Percentiles rank a stretch among this genome's conserved stretches.
phyloP scores from a whole-genome alignment of 2,329 filamentous ascomycete genomes.

The Fusarium nisikadoi region DNA sequence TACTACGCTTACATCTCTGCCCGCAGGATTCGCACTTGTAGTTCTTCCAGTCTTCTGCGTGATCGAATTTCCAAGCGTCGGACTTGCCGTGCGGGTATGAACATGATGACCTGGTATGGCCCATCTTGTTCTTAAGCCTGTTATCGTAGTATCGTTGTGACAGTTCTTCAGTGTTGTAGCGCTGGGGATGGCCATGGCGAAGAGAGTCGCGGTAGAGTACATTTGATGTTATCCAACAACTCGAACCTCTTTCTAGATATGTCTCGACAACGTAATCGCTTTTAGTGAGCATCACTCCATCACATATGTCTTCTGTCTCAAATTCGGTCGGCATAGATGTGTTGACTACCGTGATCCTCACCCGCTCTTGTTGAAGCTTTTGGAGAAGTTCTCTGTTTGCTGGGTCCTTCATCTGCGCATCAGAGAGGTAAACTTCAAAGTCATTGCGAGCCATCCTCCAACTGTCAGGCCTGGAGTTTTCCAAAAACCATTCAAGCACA shows the following conservation, averaged over 20 bases:
- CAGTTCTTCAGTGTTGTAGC: not conserved
- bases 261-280: constrained; percentile 15
- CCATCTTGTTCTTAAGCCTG: not conserved
- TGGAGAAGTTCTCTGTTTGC: not conserved
- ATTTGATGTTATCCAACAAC: not conserved
- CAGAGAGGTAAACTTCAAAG: not conserved
- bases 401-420: not conserved
- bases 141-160: not conserved
- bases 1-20: not conserved
- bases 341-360: fast-evolving
- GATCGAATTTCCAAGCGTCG: not conserved
- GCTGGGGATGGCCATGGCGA: not conserved
- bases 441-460: not conserved
- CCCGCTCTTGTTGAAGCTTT: not conserved
- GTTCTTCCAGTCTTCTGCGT: not conserved
- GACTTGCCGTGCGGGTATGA: not conserved
- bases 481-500: not conserved
- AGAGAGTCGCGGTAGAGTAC: constrained; percentile 6
- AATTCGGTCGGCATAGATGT: not conserved
- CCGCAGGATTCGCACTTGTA: constrained; percentile 1
- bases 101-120: not conserved
- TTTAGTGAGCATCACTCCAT: not conserved
- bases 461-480: fast-evolving
- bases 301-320: not conserved
- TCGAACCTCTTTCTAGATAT: not conserved